A percentile compares a stretch with the other conserved stretches of the same genome.
phyloP scores from a whole-genome alignment of 768 basidiomycete species.

The Russula abietina region DNA sequence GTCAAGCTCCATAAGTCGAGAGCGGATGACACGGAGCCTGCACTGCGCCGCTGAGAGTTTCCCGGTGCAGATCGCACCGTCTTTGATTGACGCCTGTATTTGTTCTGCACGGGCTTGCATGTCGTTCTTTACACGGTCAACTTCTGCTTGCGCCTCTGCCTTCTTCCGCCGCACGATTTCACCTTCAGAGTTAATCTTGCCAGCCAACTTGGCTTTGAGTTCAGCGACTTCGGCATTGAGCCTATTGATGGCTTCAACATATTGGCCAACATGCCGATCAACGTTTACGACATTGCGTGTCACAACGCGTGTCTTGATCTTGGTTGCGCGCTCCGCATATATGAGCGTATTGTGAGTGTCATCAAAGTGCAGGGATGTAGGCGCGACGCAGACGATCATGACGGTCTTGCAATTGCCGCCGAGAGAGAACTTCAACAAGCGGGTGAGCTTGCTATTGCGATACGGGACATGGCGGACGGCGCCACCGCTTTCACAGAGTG shows the following conservation, averaged over 20 bases:
- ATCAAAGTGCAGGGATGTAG: constrained; percentile 92
- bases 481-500: constrained; percentile 90
- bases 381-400: constrained; percentile 98
- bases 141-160: constrained; percentile 64
- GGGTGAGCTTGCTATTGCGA: constrained; percentile 96
- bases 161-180: constrained; percentile 62
- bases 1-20: constrained; percentile 56
- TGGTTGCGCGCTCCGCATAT: constrained; percentile 96
- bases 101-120: constrained; percentile 67
- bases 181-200: constrained; percentile 55
- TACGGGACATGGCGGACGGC: constrained; percentile 90
- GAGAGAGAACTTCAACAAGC: constrained; percentile 93
- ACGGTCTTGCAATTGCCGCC: constrained; percentile 99
- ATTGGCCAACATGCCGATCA: constrained; percentile 90
- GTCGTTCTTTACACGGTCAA: constrained; percentile 68
- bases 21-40: constrained; percentile 58
- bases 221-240: constrained; percentile 79
- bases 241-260: constrained; percentile 89
- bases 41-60: constrained; percentile 63
- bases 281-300: constrained; percentile 94
- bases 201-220: constrained; percentile 79
- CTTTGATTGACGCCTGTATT: constrained; percentile 61
- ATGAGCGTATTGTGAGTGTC: constrained; percentile 98
- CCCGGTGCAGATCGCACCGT: constrained; percentile 70
- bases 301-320: constrained; percentile 96